Evolutionary conservation across 306 rosid genomes (phyloP).

Genomic region (Casuarina equisetifolia): DNA sequence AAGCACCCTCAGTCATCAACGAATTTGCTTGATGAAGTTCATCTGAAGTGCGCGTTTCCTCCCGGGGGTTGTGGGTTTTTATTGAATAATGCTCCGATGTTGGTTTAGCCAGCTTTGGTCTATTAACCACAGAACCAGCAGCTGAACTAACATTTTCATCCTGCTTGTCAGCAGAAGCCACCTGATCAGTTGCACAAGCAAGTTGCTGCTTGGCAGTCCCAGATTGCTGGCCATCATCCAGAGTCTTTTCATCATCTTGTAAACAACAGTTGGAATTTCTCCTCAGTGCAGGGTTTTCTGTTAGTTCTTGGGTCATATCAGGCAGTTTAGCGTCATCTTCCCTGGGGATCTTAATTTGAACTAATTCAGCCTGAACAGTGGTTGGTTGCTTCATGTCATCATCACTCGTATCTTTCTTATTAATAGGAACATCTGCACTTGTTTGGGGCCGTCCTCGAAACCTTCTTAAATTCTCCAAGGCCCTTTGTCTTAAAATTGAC

Average conservation of each 20-base stretch:
- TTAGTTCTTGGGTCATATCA: slow-evolving; percentile 30
- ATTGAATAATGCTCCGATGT: slow-evolving; percentile 3
- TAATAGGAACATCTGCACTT: slow-evolving; percentile 30
- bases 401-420: slow-evolving; percentile 37
- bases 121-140: slow-evolving; percentile 8
- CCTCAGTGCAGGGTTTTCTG: slow-evolving; percentile 31
- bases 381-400: slow-evolving; percentile 41
- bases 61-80: slow-evolving; percentile 16
- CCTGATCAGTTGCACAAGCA: slow-evolving; percentile 40
- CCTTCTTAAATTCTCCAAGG: slow-evolving; percentile 77
- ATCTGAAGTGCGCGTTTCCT: slow-evolving; percentile 37
- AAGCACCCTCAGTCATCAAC: slow-evolving; percentile 27
- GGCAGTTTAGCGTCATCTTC: slow-evolving; percentile 19
- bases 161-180: slow-evolving; percentile 28
- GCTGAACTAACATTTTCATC: slow-evolving; percentile 26
- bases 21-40: slow-evolving; percentile 33
- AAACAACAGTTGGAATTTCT: slow-evolving; percentile 31
- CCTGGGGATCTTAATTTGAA: slow-evolving; percentile 36
- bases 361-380: slow-evolving; percentile 31
- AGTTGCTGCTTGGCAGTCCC: slow-evolving; percentile 33
- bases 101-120: slow-evolving; percentile 34
- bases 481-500: slow-evolving; percentile 69
- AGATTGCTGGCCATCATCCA: slow-evolving; percentile 29
- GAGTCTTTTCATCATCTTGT: slow-evolving; percentile 25
- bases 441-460: slow-evolving; percentile 47